Conservation (phyloP, 2,329 filamentous ascomycete genomes). For the Calonectria multiphialidica region DNA sequence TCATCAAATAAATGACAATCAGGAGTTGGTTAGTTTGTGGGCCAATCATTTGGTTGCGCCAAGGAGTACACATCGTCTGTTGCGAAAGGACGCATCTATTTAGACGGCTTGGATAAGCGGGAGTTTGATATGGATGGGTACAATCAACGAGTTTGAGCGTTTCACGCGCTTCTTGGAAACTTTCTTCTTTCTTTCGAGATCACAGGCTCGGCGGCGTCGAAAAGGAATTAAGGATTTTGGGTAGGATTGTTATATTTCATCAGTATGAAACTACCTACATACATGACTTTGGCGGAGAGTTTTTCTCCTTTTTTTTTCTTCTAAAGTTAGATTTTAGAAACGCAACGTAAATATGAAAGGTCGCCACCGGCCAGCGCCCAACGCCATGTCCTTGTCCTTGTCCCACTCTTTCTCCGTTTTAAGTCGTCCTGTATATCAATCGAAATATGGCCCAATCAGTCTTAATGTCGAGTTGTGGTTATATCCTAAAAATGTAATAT, state of each 20-base stretch:
- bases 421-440: not conserved
- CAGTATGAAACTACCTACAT: not conserved
- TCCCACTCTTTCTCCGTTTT: not conserved
- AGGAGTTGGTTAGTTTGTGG: constrained; percentile 8
- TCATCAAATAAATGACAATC: not conserved
- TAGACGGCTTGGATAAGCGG: constrained; percentile 10
- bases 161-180: constrained; percentile 6
- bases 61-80: not conserved
- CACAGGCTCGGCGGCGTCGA: constrained; percentile 13
- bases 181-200: constrained; percentile 4
- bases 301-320: not conserved
- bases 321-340: constrained; percentile 10
- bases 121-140: constrained; percentile 14
- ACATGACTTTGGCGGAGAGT: not conserved
- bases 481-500: constrained; percentile 15
- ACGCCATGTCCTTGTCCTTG: constrained; percentile 9
- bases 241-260: constrained; percentile 1
- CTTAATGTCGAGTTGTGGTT: not conserved
- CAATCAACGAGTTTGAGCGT: constrained; percentile 11
- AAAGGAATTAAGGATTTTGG: constrained; percentile 5
- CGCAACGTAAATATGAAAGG: constrained; percentile 10
- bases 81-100: not conserved
- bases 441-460: not conserved
- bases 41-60: not conserved
- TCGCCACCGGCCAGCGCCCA: constrained; percentile 18